Evolutionary conservation across 441 rosid genomes (phyloP), one percentile per base, ranked within the genome.

Genomic region (Brassica balearica): DNA sequence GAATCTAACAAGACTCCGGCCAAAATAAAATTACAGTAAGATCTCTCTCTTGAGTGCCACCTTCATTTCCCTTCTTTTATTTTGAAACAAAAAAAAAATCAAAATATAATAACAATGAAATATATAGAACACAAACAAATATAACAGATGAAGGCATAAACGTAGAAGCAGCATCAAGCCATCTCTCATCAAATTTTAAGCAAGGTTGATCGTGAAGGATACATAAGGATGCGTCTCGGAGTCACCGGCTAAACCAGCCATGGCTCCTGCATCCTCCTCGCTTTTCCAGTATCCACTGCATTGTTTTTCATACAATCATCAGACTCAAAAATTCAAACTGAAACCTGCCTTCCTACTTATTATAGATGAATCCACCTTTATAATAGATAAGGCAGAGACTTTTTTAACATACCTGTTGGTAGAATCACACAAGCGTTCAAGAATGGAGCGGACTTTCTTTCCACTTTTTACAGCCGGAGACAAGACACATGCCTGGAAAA

Each of bases 361-460:
- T 1, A 46, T 46, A 46, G 14, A 46, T 46, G 14, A 46, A 46
- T 46, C 15, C 5, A 46, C 53, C 53, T 2, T 48, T 48, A 48
- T 14, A 5, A 51, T 12, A 10, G 14, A 76, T 29, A n/a, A 19
- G 19, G 77, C 23, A 55, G 60, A 69, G 56, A 10, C 3, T 65
- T 69, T 65, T 66, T 36, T 29, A 23, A 80, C 90, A 87, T 88
- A 84, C 99, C 99, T 92, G 89, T 92, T 89, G 72, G 91, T 72
- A 73, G 84, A 84, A 78, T 87, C 96, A 43, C 84, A 88, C 80
- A 92, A 59, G 38, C 89, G 92, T 85, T 96, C 98, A 80, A 96
- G 96, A 77, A 96, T 89, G 56, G 94, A 76, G 22, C 98, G 93
- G 60, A 92, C 96, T 91, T 96, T 96, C 92, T 94, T 94, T 87